phyloP scores from a whole-genome alignment of 2,329 filamentous ascomycete genomes.

The Epichloe brachyelytri region DNA sequence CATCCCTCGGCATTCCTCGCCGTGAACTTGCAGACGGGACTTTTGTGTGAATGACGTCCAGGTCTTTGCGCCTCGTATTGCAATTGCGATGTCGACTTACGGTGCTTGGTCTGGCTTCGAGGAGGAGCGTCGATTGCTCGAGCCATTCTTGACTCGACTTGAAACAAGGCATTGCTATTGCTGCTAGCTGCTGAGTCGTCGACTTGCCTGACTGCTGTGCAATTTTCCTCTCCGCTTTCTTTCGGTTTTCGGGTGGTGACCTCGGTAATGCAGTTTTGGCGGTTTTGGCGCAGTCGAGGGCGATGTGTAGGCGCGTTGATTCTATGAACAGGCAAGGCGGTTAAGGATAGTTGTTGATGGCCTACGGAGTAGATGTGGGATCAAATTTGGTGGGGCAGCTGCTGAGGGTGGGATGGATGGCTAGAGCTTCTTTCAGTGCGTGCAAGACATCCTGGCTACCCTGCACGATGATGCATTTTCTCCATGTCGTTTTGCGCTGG shows the following conservation, averaged over 20 bases:
- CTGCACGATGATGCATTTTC: neutral
- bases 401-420: neutral
- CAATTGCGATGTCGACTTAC: constrained; percentile 37
- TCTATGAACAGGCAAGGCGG: too few relatives aligned
- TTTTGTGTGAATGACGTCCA: too few relatives aligned
- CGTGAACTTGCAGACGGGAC: too few relatives aligned
- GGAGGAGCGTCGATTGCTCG: constrained; percentile 69
- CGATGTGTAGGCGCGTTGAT: neutral
- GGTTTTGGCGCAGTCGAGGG: neutral
- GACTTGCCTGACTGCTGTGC: neutral
- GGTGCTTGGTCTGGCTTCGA: constrained; percentile 74
- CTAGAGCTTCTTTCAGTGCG: neutral
- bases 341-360: too few relatives aligned
- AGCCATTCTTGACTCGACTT: constrained; percentile 82
- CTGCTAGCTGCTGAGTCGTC: neutral
- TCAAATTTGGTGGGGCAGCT: neutral
- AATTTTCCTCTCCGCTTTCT: neutral
- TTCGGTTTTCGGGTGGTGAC: neutral
- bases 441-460: neutral
- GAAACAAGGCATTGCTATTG: constrained; percentile 74
- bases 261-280: neutral
- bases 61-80: too few relatives aligned
- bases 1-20: too few relatives aligned
- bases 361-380: neutral
- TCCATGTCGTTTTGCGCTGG: too few relatives aligned